These are phyloP conservation scores for Picea glauca DNA, from an alignment of 75 land plant species.

Conservation along the genomic window DNA sequence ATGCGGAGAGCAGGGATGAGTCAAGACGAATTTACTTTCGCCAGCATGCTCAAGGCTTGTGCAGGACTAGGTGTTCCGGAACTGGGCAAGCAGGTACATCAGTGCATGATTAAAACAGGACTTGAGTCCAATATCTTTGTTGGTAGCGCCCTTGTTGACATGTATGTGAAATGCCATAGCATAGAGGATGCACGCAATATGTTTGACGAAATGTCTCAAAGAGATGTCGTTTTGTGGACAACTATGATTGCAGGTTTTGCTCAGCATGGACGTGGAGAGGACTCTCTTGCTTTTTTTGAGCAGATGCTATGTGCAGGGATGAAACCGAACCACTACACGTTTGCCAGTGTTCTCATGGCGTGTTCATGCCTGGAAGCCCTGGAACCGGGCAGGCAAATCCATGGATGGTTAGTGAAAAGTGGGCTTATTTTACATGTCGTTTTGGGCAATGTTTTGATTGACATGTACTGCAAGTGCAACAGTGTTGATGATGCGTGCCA, in stretches of 20 bases:
- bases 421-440: conserved; percentile 6
- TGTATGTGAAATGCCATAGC: conserved; percentile 61
- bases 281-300: conserved; percentile 25
- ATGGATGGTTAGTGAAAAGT: conserved; percentile 5
- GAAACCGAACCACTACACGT: conserved; percentile 50
- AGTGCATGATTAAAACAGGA: conserved; percentile 22
- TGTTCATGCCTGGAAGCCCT: background rate
- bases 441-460: conserved; percentile 14
- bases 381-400: conserved; percentile 8
- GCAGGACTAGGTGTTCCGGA: background rate
- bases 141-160: conserved; percentile 52
- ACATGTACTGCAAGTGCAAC: conserved; percentile 21
- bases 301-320: conserved; percentile 34
- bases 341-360: background rate
- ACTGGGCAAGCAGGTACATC: conserved; percentile 32
- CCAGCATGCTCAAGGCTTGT: conserved; percentile 42
- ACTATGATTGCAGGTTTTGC: conserved; percentile 52
- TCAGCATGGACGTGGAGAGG: conserved; percentile 29
- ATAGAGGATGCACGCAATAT: conserved; percentile 23
- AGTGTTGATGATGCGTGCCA: conserved; percentile 11
- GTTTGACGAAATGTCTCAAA: conserved; percentile 45
- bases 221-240: conserved; percentile 69
- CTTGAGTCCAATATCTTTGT: conserved; percentile 37
- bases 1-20: conserved; percentile 29
- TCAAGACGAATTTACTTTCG: conserved; percentile 39